Evolutionary conservation across 164 flowering plant species (phyloP), one percentile per base, ranked within the genome.

Genomic region (Magnolia sinica): DNA sequence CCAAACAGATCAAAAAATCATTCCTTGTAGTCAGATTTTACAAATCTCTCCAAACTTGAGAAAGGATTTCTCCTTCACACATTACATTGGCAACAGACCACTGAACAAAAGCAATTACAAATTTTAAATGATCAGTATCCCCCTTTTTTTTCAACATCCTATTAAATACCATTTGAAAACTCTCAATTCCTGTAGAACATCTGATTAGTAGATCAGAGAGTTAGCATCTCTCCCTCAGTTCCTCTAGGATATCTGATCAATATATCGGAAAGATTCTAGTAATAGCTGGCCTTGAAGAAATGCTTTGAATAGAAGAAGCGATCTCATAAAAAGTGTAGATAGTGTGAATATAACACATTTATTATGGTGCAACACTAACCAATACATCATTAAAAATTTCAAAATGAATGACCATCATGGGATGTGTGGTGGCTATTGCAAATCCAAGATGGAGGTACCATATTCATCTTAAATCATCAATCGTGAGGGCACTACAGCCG

Each of bases 241-340:
- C 37, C 37, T 31, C 4, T 31, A 31, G 37, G 59, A 10, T 9
- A 55, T 68, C 50, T 13, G 18, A 27, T 68, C 49, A 27, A 1
- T 8, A 2, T 29, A 51, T 88, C 84, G 88, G 86, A 91, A 87
- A 1, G 80, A 78, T 81, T 91, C 91, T 5, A 96, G 98, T n/a
- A 91, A 79, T n/a, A 93, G 91, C 63, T 73, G 82, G 8, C 92
- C 80, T 27, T 80, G 77, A 50, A 93, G 64, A 77, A 93, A 90
- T 13, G 93, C 79, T 82, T 83, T 85, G 84, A 93, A 89, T 79
- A 91, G 81, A 75, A 83, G 93, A 65, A 91, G 90, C 1, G 98
- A 90, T 85, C 98, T 86, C 82, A 23, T 23, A 23, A 23, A 23
- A 23, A 23, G 24, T 23, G 24, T 23, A 23, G 24, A 23, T 1